These are phyloP conservation scores for Zygosaccharomyces sapae DNA, from an alignment of 1,139 yeast genomes.

Conservation along the genomic window DNA sequence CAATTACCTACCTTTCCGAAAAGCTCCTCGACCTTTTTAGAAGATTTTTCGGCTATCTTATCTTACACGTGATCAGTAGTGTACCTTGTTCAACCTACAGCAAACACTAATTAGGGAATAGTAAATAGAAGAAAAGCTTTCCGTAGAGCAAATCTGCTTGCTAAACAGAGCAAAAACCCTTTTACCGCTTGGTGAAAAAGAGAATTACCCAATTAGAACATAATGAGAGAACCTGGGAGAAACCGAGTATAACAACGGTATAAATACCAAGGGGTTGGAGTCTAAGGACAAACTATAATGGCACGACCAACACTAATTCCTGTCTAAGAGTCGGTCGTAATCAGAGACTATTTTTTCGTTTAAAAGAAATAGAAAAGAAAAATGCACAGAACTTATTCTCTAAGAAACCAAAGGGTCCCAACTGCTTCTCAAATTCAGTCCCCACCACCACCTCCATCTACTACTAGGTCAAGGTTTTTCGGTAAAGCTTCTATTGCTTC, in stretches of 20 bases:
- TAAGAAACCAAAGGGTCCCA: slow-evolving; percentile 75
- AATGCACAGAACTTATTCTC: slow-evolving; percentile 81
- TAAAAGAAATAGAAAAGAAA: neutral
- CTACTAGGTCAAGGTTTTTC: slow-evolving; percentile 65
- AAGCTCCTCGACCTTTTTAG: too few relatives aligned
- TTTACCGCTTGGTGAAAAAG: slow-evolving; percentile 1
- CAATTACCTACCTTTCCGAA: too few relatives aligned
- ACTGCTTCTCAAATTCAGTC: slow-evolving; percentile 76
- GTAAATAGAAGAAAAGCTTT: neutral
- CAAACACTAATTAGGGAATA: neutral
- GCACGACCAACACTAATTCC: neutral
- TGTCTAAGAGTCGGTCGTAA: too few relatives aligned
- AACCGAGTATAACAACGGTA: neutral
- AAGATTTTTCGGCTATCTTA: too few relatives aligned
- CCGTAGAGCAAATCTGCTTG: slow-evolving; percentile 3
- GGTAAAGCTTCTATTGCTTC: slow-evolving; percentile 68
- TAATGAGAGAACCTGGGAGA: neutral
- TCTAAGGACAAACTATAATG: neutral
- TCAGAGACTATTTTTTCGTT: too few relatives aligned
- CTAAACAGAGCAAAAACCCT: slow-evolving; percentile 7
- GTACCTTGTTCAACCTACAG: neutral
- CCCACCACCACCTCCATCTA: slow-evolving; percentile 76
- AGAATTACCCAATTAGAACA: slow-evolving; percentile 2
- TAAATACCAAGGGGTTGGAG: slow-evolving; percentile 3
- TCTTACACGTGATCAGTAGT: neutral